Evolutionary conservation across 148 eudicot genomes (phyloP).

Genomic region (Arctostaphylos glauca): DNA sequence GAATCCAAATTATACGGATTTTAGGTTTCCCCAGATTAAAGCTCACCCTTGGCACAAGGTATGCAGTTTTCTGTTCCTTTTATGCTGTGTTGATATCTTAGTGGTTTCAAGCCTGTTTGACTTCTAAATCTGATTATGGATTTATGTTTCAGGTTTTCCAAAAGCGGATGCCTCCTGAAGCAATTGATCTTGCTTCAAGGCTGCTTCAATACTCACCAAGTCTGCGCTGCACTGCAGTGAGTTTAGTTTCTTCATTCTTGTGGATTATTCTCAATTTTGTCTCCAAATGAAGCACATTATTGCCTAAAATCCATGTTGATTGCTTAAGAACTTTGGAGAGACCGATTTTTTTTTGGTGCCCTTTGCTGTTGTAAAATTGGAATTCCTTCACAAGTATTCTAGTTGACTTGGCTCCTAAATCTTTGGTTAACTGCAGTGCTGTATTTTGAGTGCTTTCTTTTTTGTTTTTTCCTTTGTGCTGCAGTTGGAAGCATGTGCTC

Average conservation of each 20-base stretch:
- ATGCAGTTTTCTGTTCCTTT: not conserved
- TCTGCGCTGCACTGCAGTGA: slow-evolving; percentile 44
- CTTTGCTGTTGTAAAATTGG: not conserved
- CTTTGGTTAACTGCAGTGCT: not conserved
- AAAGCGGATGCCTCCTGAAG: slow-evolving; percentile 90
- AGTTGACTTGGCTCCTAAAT: not conserved
- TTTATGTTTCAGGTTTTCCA: slow-evolving; percentile 56
- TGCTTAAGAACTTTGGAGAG: not conserved
- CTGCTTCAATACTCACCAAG: slow-evolving; percentile 79
- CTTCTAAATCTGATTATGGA: not conserved
- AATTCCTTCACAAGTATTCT: not conserved
- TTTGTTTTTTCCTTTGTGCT: slow-evolving; percentile 6
- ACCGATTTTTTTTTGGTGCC: not conserved
- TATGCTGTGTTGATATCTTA: not conserved
- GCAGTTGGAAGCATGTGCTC: slow-evolving; percentile 94
- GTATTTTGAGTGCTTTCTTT: not conserved
- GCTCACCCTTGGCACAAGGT: slow-evolving; percentile 49
- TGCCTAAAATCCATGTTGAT: not conserved
- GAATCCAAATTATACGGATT: slow-evolving; percentile 44
- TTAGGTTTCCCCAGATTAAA: slow-evolving; percentile 36
- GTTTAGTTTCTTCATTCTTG: not conserved
- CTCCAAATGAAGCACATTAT: not conserved
- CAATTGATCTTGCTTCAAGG: slow-evolving; percentile 85
- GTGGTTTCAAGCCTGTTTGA: not conserved
- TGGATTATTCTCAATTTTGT: not conserved